Evolutionary conservation across 2,329 filamentous ascomycete genomes (phyloP).

Genomic region (Grosmannia huntii): DNA sequence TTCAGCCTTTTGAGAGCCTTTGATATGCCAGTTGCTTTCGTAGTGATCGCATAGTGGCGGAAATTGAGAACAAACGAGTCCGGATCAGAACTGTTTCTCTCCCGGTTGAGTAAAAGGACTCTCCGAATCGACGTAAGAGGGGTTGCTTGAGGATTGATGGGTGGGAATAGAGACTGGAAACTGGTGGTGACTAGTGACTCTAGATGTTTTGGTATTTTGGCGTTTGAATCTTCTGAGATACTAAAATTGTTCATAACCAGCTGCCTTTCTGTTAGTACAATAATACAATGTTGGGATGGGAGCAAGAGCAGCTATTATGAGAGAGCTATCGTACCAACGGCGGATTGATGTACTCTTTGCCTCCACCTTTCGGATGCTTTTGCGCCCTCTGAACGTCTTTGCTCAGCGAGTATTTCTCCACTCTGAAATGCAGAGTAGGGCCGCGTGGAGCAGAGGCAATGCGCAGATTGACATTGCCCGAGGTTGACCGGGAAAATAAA

Average conservation of each 20-base stretch:
- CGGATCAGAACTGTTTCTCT: constrained; percentile 43
- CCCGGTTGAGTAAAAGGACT: constrained; percentile 81
- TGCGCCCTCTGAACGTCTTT: constrained; percentile 80
- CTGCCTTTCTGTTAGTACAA: constrained; percentile 25
- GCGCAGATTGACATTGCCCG: constrained; percentile 85
- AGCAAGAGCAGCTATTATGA: background rate
- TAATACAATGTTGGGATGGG: background rate
- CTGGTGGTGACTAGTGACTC: constrained; percentile 86
- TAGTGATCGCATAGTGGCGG: constrained; percentile 90
- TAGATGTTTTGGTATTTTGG: constrained; percentile 80
- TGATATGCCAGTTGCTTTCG: constrained; percentile 70
- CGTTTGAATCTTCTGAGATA: constrained; percentile 43
- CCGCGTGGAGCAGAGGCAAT: constrained; percentile 79
- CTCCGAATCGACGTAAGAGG: constrained; percentile 86
- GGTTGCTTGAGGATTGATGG: constrained; percentile 83
- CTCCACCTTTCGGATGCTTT: constrained; percentile 68
- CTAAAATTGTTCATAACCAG: constrained; percentile 99
- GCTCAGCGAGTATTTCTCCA: constrained; percentile 87
- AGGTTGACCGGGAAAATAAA: constrained; percentile 80
- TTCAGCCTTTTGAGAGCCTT: constrained; percentile 74
- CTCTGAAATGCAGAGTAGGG: constrained; percentile 84
- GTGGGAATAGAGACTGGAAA: constrained; percentile 92
- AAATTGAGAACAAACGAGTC: constrained; percentile 74
- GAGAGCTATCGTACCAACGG: constrained; percentile 50
- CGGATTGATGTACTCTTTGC: constrained; percentile 74